Base-by-base conservation (phyloP, 2,329 filamentous ascomycete genomes). In the Laburnicola sp. region DNA sequence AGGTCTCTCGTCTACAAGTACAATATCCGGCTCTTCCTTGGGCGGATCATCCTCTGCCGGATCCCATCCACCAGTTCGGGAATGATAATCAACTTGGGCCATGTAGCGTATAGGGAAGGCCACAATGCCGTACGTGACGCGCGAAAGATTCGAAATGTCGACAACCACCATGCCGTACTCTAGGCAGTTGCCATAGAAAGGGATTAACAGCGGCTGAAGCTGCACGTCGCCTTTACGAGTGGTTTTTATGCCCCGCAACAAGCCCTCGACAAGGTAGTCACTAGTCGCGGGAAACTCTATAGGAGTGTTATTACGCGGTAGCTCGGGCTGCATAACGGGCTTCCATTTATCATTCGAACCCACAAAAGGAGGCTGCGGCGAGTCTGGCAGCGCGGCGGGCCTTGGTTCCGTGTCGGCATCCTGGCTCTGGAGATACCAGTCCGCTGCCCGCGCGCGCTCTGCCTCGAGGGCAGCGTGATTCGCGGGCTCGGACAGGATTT, bases 101-200 rank as follows among this genome's bases (percentile, higher is more conserved):
- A 47, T 51, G 34, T 51, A 51, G 43, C 43, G 31, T 4, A 51
- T 37, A 25, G 49, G 49, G 22, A 51, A 51, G 22, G 42, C 36
- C 21, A 47, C 49, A 32, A 51, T 51, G 49, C 49, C 43, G 43
- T 51, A 51, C 30, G 28, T 51, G 37, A 51, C 31, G 38, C 31
- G 49, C 49, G 16, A 28, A 8, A 51, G 49, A 26, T 51, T 25
- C 31, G 49, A 51, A 38, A 51, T 51, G 37, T 51, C 43, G 43
- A 51, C n/a, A 28, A 47, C 32, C 10, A 51, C 37, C 49, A 47
- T 51, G 26, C 49, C 49, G 11, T 51, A 51, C 49, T 51, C 49
- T 36, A 51, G 21, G 25, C 49, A 51, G 43, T 51, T 31, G 32
- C 49, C 43, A 43, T 47, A 43, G 25, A 51, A 51, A 27, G 49